Conservation (phyloP, 1,139 yeast genomes). For the Candida sp. region DNA sequence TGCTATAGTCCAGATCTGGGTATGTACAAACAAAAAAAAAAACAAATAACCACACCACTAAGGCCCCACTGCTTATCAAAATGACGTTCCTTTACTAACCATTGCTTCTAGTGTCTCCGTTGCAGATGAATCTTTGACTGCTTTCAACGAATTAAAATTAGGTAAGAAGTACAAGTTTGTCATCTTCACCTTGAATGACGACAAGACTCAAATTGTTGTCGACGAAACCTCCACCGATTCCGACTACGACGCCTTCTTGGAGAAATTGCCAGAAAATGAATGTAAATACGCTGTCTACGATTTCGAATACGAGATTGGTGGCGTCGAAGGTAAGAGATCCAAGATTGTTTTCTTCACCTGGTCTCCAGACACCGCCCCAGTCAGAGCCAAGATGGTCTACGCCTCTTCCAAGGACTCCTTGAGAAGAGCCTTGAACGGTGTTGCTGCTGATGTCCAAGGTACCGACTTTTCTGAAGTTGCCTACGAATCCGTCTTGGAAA, state of each 20-base stretch:
- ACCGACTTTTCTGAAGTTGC: conserved; percentile 98
- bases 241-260: conserved; percentile 85
- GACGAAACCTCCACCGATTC: conserved; percentile 76
- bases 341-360: conserved; percentile 94
- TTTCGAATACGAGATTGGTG: conserved; percentile 89
- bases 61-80: background rate
- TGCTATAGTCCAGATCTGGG: conserved; percentile 68
- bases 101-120: conserved; percentile 73
- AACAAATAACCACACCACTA: no score
- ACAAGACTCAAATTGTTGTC: conserved; percentile 90
- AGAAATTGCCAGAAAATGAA: conserved; percentile 91
- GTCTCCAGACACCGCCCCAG: conserved; percentile 98
- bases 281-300: conserved; percentile 98
- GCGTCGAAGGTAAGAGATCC: conserved; percentile 95
- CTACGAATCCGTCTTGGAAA: conserved; percentile 90
- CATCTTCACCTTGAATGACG: conserved; percentile 78
- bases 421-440: conserved; percentile 97
- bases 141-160: conserved; percentile 94
- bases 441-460: conserved; percentile 94
- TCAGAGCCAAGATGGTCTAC: conserved; percentile 96
- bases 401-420: conserved; percentile 98
- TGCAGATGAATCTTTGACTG: conserved; percentile 91
- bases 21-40: conserved; percentile 29
- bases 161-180: conserved; percentile 91
- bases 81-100: background rate